A percentile compares a stretch with the other conserved stretches of the same genome.
Conservation (phyloP, 1,139 yeast genomes). For the Sugiyamaella neomexicana region DNA sequence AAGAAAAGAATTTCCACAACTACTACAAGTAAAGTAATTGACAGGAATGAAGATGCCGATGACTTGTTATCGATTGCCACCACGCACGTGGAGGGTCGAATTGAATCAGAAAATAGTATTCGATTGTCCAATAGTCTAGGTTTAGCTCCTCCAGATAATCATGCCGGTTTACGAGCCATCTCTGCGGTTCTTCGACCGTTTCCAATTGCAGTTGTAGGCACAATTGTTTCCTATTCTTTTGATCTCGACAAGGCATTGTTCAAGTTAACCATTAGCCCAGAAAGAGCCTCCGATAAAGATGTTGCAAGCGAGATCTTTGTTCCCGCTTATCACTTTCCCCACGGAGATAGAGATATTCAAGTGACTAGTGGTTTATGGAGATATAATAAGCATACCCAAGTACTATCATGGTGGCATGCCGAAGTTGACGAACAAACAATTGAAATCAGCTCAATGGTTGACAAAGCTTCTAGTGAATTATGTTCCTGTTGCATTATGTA, state of each 20-base stretch:
- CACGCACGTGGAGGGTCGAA: not conserved
- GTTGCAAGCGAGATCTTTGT: conserved; percentile 60
- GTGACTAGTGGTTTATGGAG: conserved; percentile 57
- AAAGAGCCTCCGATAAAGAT: conserved; percentile 23
- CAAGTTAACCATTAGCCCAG: conserved; percentile 46
- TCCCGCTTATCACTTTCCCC: conserved; percentile 68
- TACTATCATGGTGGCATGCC: conserved; percentile 71
- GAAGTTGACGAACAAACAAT: conserved; percentile 41
- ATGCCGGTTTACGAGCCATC: conserved; percentile 50
- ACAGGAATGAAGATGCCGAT: not conserved
- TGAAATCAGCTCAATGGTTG: conserved; percentile 19
- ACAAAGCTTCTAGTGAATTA: conserved; percentile 5
- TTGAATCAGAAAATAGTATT: not conserved
- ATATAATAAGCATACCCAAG: conserved; percentile 53
- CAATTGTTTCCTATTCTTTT: conserved; percentile 52
- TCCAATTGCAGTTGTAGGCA: conserved; percentile 60
- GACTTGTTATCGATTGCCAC: not conserved
- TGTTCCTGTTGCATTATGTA: conserved; percentile 18
- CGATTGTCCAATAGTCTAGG: not conserved
- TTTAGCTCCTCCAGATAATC: not conserved
- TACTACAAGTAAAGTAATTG: not conserved
- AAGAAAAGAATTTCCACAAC: not conserved
- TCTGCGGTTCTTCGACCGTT: conserved; percentile 74
- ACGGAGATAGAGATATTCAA: conserved; percentile 43
- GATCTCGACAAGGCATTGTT: conserved; percentile 52